These are phyloP conservation scores for Rhodotorula sp. DNA, from an alignment of 1,284 basidiomycete genomes.

Conservation along the genomic window DNA sequence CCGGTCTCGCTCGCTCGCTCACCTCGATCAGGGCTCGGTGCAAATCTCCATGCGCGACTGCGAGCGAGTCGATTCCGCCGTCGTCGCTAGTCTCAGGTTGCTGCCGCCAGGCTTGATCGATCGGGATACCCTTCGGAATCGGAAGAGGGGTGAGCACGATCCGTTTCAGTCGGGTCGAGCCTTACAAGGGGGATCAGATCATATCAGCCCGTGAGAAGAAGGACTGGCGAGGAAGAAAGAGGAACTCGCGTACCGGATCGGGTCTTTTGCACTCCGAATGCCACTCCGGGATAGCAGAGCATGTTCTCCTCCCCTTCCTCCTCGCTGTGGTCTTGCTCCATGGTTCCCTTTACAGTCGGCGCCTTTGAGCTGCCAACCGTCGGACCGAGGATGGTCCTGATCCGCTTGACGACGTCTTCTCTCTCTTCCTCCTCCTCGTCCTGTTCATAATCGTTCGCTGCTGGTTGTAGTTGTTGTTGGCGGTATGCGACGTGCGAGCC, in stretches of 20 bases:
- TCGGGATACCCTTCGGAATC: background rate
- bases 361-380: conserved; percentile 18
- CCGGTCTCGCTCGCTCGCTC: background rate
- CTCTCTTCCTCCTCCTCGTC: conserved; percentile 14
- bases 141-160: conserved; percentile 27
- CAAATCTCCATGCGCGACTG: conserved; percentile 29
- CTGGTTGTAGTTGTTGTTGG: conserved; percentile 16
- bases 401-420: conserved; percentile 33
- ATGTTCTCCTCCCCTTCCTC: conserved; percentile 29
- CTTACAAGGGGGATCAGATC: background rate
- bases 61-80: background rate
- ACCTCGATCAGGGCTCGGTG: conserved; percentile 23
- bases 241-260: background rate
- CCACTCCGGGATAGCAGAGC: conserved; percentile 40
- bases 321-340: background rate
- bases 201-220: too few relatives aligned
- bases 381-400: conserved; percentile 32
- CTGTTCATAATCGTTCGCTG: background rate
- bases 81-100: conserved; percentile 22
- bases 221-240: background rate
- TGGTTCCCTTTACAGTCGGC: background rate
- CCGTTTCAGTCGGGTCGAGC: conserved; percentile 6
- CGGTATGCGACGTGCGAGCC: conserved; percentile 31
- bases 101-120: conserved; percentile 37
- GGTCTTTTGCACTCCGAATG: conserved; percentile 29